These are phyloP conservation scores for Fusarium foetens DNA, from an alignment of 2,329 filamentous ascomycete genomes.

Conservation along the genomic window DNA sequence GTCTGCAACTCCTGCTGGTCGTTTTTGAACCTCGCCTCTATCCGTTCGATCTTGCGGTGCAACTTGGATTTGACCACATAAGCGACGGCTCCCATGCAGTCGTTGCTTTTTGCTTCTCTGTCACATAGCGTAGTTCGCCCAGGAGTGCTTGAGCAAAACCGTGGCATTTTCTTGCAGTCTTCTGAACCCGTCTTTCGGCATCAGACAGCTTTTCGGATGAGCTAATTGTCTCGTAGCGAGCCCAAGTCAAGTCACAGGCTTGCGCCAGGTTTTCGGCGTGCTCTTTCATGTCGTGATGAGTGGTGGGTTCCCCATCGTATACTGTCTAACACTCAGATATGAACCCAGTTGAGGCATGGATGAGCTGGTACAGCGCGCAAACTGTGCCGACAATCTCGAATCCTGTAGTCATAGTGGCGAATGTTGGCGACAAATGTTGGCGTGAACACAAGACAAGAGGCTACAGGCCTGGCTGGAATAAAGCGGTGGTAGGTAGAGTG, in stretches of 20 bases:
- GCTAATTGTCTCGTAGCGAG: not conserved
- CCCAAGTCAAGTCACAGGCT: not conserved
- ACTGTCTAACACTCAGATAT: not conserved
- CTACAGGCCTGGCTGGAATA: no score
- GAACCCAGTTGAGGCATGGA: not conserved
- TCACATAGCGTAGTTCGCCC: not conserved
- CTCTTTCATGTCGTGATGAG: not conserved
- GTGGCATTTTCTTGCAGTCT: not conserved
- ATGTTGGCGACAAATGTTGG: accelerated
- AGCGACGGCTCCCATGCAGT: not conserved
- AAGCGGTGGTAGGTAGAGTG: not conserved
- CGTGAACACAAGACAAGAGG: no score
- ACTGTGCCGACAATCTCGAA: not conserved
- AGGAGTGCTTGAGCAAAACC: not conserved
- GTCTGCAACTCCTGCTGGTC: slow-evolving; percentile 4
- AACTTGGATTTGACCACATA: not conserved
- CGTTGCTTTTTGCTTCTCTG: not conserved
- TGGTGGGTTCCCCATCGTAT: not conserved
- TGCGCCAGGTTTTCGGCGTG: not conserved
- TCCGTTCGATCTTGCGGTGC: slow-evolving; percentile 1
- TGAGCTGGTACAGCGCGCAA: slow-evolving; percentile 5
- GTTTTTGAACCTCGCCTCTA: not conserved
- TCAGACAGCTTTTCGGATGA: not conserved
- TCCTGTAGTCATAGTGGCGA: not conserved
- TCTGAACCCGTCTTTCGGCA: not conserved